A percentile compares a stretch with the other conserved stretches of the same genome.
Evolutionary conservation across 2,329 filamentous ascomycete genomes (phyloP).

Genomic region (Trichoderma semiorbis): DNA sequence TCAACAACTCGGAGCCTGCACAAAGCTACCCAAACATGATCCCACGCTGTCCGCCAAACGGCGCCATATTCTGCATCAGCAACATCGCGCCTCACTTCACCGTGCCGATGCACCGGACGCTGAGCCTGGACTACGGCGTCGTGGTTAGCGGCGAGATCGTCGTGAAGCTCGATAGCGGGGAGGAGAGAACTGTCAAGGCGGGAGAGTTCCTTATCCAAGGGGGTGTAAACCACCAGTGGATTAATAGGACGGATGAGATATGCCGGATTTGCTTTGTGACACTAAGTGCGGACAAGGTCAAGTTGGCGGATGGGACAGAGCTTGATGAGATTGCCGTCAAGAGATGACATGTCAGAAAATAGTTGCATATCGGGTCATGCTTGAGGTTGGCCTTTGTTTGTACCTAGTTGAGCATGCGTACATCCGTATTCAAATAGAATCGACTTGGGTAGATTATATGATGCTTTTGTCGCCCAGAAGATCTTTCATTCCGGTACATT

Average conservation of each 20-base stretch:
- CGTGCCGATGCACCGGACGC: conserved; percentile 42
- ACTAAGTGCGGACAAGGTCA: conserved; percentile 39
- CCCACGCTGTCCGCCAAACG: conserved; percentile 35
- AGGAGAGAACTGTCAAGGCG: conserved; percentile 34
- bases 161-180: conserved; percentile 39
- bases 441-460: conserved; percentile 17
- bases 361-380: neutral
- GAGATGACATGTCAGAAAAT: neutral
- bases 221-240: conserved; percentile 44
- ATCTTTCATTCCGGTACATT: conserved; percentile 38
- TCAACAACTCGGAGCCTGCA: conserved; percentile 27
- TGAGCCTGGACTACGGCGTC: conserved; percentile 39
- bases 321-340: conserved; percentile 32
- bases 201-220: conserved; percentile 42
- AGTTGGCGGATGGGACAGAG: conserved; percentile 34
- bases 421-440: neutral
- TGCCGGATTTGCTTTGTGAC: conserved; percentile 40
- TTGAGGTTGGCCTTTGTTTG: neutral
- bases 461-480: conserved; percentile 30
- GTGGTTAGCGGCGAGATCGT: conserved; percentile 40
- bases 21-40: conserved; percentile 24
- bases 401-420: neutral
- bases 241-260: conserved; percentile 36
- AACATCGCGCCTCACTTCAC: conserved; percentile 30
- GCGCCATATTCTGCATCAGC: conserved; percentile 34